Evolutionary conservation across 78 protist genomes (phyloP).

Genomic region (Isochrysis galbana): DNA sequence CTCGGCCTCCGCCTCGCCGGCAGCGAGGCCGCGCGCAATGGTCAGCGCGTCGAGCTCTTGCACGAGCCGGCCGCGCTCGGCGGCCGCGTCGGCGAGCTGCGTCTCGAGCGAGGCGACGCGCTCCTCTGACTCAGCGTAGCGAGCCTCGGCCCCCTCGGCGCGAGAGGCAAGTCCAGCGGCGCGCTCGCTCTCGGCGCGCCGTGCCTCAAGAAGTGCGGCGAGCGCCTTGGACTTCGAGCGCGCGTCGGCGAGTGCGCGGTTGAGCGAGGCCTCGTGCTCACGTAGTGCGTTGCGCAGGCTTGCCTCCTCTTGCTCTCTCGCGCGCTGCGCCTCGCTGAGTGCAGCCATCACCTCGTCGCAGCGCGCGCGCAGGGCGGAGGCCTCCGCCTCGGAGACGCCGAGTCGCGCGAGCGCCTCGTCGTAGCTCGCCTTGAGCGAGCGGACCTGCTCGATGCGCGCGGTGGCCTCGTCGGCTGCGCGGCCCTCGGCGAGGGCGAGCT

Average conservation of each 20-base stretch:
- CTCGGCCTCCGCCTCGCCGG: neutral
- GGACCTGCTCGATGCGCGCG: neutral
- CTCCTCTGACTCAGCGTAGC: neutral
- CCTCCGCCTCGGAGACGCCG: conserved; percentile 1
- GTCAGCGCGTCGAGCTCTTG: neutral
- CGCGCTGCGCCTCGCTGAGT: neutral
- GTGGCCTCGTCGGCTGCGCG: neutral
- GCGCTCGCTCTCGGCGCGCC: neutral
- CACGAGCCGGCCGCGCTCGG: neutral
- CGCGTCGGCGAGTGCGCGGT: neutral
- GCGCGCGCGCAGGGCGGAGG: neutral
- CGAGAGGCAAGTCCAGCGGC: neutral
- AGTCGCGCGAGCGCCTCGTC: neutral
- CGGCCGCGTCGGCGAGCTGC: neutral
- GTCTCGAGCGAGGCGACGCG: neutral
- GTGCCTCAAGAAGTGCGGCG: neutral
- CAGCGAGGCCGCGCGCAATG: neutral
- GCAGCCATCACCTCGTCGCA: neutral
- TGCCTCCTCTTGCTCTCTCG: neutral
- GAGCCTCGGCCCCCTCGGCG: neutral
- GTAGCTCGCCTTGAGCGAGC: neutral
- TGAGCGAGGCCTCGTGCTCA: neutral
- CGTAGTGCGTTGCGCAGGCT: neutral
- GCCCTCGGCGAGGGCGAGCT: neutral
- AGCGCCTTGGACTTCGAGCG: neutral